Base-by-base conservation (phyloP, 352 stramenopile species). In the Albugo laibachii region DNA sequence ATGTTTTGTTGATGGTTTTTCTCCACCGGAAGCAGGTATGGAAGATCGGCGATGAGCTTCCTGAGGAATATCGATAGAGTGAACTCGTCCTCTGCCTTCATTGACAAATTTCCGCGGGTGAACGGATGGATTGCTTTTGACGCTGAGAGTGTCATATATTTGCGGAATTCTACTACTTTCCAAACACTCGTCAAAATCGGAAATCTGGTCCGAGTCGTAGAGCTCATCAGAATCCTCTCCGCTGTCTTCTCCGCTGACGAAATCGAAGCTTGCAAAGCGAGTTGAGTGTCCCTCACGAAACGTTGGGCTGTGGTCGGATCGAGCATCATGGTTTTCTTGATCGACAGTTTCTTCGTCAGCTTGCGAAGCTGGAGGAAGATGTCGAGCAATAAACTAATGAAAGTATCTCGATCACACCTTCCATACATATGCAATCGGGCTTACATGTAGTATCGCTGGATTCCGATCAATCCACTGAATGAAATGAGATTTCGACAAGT, bases 231-330 rank as follows among this genome's bases (percentile, higher is more conserved):
- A 85, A 43, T 80, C 68, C 36, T 89, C 73, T 0, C 77, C 72
- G 43, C 77, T 89, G 47, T 89, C 71, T 65, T 83, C 76, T 6
- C 77, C 77, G 4, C 74, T 74, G 36, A 89, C 68, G 31, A 86
- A 87, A 43, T 86, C 77, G 36, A 87, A 89, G 24, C 24, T 31
- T 31, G 24, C 24, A 31, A 31, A 31, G n/a, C 69, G 83, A 16
- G 61, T 67, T 41, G 77, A 69, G 11, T 60, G 50, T 14, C 45
- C 36, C 18, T 68, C 49, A 18, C 56, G 47, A 13, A 47, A 47
- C 20, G 66, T 55, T 15, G 69, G 65, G 31, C 65, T 57, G 14
- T 66, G 66, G 34, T 57, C 83, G 13, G 73, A 83, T 2, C 72
- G 72, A 43, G 3, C 38, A 43, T 24, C 38, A 24, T 43, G 38